Evolutionary conservation across 2,329 filamentous ascomycete species (phyloP).

Genomic region (Aspergillus chevalieri): DNA sequence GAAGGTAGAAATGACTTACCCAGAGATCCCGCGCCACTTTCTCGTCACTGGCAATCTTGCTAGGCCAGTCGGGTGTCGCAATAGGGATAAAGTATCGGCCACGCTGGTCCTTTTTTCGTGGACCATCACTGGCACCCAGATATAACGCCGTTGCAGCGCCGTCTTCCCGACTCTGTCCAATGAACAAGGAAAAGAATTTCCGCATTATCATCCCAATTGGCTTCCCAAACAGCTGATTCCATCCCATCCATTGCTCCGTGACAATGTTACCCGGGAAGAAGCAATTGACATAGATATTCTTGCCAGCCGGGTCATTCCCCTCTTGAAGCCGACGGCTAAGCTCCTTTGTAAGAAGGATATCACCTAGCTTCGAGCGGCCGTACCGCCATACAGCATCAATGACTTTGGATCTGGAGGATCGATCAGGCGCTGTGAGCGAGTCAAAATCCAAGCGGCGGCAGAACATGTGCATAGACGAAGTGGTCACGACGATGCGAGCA

Average conservation of each 20-base stretch:
- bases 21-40: slow-evolving; percentile 28
- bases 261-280: slow-evolving; percentile 30
- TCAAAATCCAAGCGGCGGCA: slow-evolving; percentile 22
- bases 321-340: slow-evolving; percentile 18
- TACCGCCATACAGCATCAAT: slow-evolving; percentile 27
- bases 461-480: slow-evolving; percentile 25
- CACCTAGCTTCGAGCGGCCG: slow-evolving; percentile 27
- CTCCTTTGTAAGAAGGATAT: slow-evolving; percentile 27
- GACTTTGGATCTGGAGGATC: slow-evolving; percentile 13
- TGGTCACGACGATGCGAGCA: slow-evolving; percentile 41
- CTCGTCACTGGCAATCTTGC: slow-evolving; percentile 21
- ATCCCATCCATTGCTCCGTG: slow-evolving; percentile 25
- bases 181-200: slow-evolving; percentile 9
- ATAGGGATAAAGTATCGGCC: slow-evolving; percentile 36
- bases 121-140: slow-evolving; percentile 20
- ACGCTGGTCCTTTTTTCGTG: slow-evolving; percentile 14
- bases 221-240: slow-evolving; percentile 21
- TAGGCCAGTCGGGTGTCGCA: slow-evolving; percentile 21
- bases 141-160: slow-evolving; percentile 27
- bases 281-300: slow-evolving; percentile 24
- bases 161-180: slow-evolving; percentile 22
- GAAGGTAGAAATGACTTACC: slow-evolving; percentile 11
- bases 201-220: slow-evolving; percentile 17
- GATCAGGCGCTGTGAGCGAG: slow-evolving; percentile 15
- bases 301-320: slow-evolving; percentile 11